Conservation (phyloP, 2,329 filamentous ascomycete species). For the Drechslerella coelobrocha region DNA sequence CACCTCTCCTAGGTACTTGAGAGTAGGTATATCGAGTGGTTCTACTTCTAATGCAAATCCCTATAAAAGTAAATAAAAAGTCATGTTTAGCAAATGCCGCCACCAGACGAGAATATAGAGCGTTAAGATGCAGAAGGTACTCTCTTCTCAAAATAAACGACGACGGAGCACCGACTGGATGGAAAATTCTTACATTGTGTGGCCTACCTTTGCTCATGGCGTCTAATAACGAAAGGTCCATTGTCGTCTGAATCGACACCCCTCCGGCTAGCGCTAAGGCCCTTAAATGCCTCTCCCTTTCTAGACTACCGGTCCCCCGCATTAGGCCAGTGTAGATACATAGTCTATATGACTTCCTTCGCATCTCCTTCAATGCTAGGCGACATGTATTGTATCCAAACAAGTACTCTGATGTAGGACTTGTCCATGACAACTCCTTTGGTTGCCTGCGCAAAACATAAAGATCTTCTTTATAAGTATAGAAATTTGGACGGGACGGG, state of each 20-base stretch:
- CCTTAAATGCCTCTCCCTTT: conserved; percentile 60
- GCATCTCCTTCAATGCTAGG: conserved; percentile 69
- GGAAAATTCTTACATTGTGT: conserved; percentile 68
- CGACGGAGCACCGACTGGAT: not conserved
- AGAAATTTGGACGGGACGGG: too few species aligned
- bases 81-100: not conserved
- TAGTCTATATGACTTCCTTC: conserved; percentile 80
- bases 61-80: conserved; percentile 51
- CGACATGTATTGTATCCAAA: conserved; percentile 40
- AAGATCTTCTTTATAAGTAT: not conserved
- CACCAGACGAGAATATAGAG: too few species aligned
- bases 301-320: conserved; percentile 60
- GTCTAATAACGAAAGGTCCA: conserved; percentile 67
- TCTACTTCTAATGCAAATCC: conserved; percentile 87
- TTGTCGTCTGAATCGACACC: conserved; percentile 67
- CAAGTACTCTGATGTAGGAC: conserved; percentile 26
- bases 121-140: not conserved
- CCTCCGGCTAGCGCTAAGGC: conserved; percentile 62
- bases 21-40: conserved; percentile 74
- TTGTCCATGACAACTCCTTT: conserved; percentile 8
- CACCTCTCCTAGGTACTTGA: conserved; percentile 68
- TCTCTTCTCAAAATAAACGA: not conserved
- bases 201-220: conserved; percentile 79
- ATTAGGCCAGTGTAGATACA: conserved; percentile 74
- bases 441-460: conserved; percentile 13